phyloP scores from a whole-genome alignment of 441 rosid species.

The Metrosideros polymorpha region DNA sequence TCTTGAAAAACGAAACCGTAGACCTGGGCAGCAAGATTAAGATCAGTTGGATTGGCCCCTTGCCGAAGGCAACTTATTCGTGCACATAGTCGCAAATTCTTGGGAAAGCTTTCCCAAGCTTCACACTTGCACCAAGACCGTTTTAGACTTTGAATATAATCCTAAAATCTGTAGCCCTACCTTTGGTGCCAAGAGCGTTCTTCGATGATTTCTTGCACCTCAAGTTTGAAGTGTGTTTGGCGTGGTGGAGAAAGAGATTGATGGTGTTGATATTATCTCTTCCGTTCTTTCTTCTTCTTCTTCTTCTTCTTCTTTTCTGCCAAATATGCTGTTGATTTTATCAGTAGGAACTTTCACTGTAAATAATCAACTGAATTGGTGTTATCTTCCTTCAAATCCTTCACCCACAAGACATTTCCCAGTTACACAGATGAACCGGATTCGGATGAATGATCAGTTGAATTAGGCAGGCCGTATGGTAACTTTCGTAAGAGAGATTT shows the following conservation, averaged over 20 bases:
- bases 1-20: constrained; percentile 10
- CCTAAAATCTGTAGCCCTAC: neutral
- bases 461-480: neutral
- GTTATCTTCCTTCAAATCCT: neutral
- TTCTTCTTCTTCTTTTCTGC: neutral
- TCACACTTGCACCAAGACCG: neutral
- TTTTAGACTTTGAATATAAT: neutral
- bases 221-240: neutral
- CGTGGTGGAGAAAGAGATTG: neutral
- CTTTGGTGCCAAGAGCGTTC: neutral
- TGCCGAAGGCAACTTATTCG: neutral
- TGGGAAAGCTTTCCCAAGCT: neutral
- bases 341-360: neutral
- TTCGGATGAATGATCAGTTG: neutral
- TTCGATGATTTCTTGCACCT: neutral
- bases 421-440: neutral
- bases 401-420: neutral
- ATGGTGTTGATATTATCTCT: neutral
- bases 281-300: too few species aligned
- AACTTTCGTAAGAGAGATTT: neutral
- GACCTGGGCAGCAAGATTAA: constrained; percentile 17
- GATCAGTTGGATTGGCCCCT: constrained; percentile 22
- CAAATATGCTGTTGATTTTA: neutral
- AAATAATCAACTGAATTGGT: neutral
- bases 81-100: neutral